Conservation (phyloP, 2,329 filamentous ascomycete genomes). For the Ceratocystis harringtonii region DNA sequence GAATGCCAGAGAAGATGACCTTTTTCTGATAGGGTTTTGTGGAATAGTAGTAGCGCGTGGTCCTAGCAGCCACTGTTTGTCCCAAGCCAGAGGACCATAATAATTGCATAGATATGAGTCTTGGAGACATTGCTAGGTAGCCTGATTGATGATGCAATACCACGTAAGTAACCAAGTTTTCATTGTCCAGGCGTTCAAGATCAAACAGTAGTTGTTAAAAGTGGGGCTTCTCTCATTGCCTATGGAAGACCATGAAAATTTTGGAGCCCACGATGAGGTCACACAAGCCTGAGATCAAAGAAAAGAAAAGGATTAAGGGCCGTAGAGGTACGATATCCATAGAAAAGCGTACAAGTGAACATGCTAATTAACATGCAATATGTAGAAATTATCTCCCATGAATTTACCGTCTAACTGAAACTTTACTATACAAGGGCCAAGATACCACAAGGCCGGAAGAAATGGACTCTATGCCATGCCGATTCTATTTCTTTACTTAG, state of each 20-base stretch:
- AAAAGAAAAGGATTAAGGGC: neutral
- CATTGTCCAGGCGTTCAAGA: neutral
- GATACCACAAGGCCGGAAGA: neutral
- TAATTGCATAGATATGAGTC: neutral
- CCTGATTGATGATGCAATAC: too few relatives aligned
- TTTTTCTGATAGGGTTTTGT: slow-evolving; percentile 19
- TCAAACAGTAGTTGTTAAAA: slow-evolving; percentile 4
- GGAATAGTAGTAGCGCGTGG: neutral
- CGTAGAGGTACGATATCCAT: neutral
- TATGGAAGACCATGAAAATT: neutral
- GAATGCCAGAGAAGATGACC: slow-evolving; percentile 86
- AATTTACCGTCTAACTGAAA: neutral
- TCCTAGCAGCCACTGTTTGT: neutral
- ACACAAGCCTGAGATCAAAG: neutral
- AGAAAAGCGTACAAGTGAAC: neutral
- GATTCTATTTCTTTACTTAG: neutral
- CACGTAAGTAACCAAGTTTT: neutral
- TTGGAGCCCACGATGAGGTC: neutral
- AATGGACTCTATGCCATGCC: neutral
- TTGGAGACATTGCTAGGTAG: neutral
- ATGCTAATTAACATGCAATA: neutral
- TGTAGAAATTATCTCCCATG: neutral
- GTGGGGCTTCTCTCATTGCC: neutral
- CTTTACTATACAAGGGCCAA: slow-evolving; percentile 1
- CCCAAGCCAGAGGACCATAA: neutral